phyloP scores from a whole-genome alignment of 441 rosid genomes.

The Pelargonium citronellum region DNA sequence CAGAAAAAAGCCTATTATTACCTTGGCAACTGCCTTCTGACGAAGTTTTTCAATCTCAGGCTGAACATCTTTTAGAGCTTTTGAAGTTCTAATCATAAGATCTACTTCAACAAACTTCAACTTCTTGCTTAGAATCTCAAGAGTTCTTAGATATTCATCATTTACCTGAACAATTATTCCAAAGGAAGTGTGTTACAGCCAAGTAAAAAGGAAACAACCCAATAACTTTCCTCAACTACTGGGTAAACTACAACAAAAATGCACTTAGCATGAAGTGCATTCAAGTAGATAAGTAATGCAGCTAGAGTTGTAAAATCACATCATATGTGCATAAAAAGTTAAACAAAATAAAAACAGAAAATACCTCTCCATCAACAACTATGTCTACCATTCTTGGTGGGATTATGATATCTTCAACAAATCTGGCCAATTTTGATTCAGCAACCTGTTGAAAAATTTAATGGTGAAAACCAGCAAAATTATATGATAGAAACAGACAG shows the following conservation, averaged over 20 bases:
- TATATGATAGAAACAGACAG: not conserved
- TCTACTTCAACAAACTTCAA: slow-evolving; percentile 79
- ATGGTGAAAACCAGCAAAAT: not conserved
- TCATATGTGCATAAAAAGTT: slow-evolving; percentile 3
- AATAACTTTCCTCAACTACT: not conserved
- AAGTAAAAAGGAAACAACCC: slow-evolving; percentile 7
- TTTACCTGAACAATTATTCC: slow-evolving; percentile 59
- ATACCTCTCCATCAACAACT: slow-evolving; percentile 98
- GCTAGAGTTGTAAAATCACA: not conserved
- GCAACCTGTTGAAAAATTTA: slow-evolving; percentile 58
- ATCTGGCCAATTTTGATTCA: slow-evolving; percentile 88
- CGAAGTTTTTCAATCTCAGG: slow-evolving; percentile 98
- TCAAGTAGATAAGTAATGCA: slow-evolving; percentile 2
- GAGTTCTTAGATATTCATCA: slow-evolving; percentile 87
- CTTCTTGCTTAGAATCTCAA: slow-evolving; percentile 89
- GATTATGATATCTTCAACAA: slow-evolving; percentile 95
- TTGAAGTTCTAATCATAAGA: slow-evolving; percentile 69
- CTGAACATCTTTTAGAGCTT: slow-evolving; percentile 91
- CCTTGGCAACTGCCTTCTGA: slow-evolving; percentile 96
- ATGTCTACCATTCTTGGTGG: slow-evolving; percentile 98
- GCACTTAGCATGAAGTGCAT: not conserved
- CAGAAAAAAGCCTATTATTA: slow-evolving; percentile 26
- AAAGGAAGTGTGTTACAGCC: slow-evolving; percentile 22
- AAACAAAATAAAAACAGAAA: slow-evolving; percentile 21
- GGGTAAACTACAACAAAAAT: slow-evolving; percentile 13